Conservation (phyloP, 495 filamentous ascomycete genomes). For the Penicillium roqueforti region DNA sequence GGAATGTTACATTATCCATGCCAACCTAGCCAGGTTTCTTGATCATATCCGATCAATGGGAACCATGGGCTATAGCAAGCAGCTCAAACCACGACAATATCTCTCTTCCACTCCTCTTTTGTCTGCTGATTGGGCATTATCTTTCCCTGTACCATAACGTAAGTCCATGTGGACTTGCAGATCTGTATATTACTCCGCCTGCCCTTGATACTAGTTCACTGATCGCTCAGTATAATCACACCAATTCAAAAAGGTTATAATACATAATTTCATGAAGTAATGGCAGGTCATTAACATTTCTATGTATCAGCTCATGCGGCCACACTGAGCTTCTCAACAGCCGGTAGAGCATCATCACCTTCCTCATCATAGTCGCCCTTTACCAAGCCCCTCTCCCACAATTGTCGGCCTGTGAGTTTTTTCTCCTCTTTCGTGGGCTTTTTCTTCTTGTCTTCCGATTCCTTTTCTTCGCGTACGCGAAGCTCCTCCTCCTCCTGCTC, state of each 20-base stretch:
- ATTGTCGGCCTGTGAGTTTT: conserved; percentile 72
- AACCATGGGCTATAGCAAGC: neutral
- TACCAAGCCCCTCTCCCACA: conserved; percentile 80
- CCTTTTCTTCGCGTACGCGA: conserved; percentile 62
- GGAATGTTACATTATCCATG: neutral
- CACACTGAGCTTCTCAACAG: conserved; percentile 67
- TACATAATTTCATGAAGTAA: conserved; percentile 15
- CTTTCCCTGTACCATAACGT: neutral
- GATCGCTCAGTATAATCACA: neutral
- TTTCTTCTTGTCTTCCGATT: conserved; percentile 74
- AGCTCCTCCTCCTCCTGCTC: conserved; percentile 71
- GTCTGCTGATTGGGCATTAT: neutral
- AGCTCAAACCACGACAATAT: neutral
- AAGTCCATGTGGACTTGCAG: neutral
- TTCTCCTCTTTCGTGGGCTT: conserved; percentile 51
- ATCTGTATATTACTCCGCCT: conserved; percentile 1
- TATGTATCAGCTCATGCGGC: conserved; percentile 36
- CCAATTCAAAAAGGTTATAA: conserved; percentile 4
- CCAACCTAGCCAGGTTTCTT: neutral
- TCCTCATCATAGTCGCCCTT: conserved; percentile 72
- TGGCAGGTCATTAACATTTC: conserved; percentile 16
- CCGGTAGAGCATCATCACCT: conserved; percentile 50
- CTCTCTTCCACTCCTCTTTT: neutral
- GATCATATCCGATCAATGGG: neutral
- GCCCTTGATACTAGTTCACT: neutral